Evolutionary conservation across 1,284 basidiomycete genomes (phyloP).

Genomic region (Schizophyllum amplum): DNA sequence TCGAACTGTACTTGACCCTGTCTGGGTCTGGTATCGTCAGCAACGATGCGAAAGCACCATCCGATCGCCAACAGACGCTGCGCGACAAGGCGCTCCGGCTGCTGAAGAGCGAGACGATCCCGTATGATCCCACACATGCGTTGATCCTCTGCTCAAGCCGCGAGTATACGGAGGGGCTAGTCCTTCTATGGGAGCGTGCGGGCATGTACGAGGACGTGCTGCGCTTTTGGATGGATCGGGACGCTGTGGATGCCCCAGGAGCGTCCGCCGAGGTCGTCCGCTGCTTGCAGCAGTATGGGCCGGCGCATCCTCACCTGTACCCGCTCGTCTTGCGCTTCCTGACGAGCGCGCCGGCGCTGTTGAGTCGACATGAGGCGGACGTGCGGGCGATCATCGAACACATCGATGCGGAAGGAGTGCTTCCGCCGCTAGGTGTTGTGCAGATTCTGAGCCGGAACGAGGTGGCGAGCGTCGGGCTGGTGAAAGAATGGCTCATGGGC

Average conservation of each 20-base stretch:
- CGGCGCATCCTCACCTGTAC: constrained; percentile 69
- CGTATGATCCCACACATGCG: constrained; percentile 88
- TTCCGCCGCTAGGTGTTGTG: constrained; percentile 85
- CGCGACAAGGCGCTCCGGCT: constrained; percentile 64
- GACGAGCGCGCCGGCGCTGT: constrained; percentile 66
- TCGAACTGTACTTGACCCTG: constrained; percentile 85
- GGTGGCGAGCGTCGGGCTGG: constrained; percentile 82
- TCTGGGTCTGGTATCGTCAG: not conserved
- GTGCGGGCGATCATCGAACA: constrained; percentile 64
- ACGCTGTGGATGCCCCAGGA: constrained; percentile 30
- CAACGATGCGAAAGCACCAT: constrained; percentile 15
- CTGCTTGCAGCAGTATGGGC: constrained; percentile 70
- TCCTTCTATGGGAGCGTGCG: constrained; percentile 87
- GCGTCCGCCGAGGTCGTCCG: constrained; percentile 66
- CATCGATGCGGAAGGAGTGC: constrained; percentile 74
- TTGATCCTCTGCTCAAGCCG: constrained; percentile 86
- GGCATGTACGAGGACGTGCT: constrained; percentile 96
- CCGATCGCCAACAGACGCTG: constrained; percentile 22
- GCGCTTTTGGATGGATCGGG: constrained; percentile 82
- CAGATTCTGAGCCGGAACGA: constrained; percentile 83
- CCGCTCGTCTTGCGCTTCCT: constrained; percentile 87
- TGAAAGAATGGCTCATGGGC: constrained; percentile 83
- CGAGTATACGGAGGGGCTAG: constrained; percentile 76
- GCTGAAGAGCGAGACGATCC: constrained; percentile 54
- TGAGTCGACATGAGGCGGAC: constrained; percentile 65